phyloP scores from a whole-genome alignment of 2,329 filamentous ascomycete species.

The Gnomoniopsis smithogilvyi region DNA sequence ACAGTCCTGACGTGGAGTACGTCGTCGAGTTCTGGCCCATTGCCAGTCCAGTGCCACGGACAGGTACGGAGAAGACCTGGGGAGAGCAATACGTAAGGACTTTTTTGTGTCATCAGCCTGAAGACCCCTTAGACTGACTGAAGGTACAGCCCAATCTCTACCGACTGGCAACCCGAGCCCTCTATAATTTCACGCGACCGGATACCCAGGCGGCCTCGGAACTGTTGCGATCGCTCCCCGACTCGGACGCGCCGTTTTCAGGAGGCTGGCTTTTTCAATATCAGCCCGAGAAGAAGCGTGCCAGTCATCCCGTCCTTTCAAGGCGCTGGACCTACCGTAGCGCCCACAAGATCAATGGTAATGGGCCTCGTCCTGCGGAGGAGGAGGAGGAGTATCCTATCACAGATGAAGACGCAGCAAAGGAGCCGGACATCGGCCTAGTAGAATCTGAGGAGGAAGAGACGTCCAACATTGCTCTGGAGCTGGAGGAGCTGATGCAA shows the following conservation, averaged over 20 bases:
- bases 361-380: too few species aligned
- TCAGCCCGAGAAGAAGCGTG: background rate
- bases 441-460: too few species aligned
- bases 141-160: background rate
- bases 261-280: conserved; percentile 8
- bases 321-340: conserved; percentile 8
- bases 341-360: background rate
- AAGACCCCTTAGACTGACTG: background rate
- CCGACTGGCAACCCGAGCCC: background rate
- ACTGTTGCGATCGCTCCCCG: background rate
- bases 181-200: background rate
- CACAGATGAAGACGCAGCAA: too few species aligned
- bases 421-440: too few species aligned
- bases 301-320: background rate
- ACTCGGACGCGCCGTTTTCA: background rate
- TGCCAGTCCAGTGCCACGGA: background rate
- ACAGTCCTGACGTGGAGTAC: background rate
- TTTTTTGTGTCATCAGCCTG: background rate
- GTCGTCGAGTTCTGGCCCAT: conserved; percentile 9
- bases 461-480: too few species aligned
- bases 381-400: too few species aligned
- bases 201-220: background rate
- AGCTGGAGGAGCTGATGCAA: too few species aligned
- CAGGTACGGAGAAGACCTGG: background rate
- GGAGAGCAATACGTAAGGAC: conserved; percentile 3